These are phyloP conservation scores for Cochlearia excelsa DNA, from an alignment of 345 rosid species.

Conservation along the genomic window DNA sequence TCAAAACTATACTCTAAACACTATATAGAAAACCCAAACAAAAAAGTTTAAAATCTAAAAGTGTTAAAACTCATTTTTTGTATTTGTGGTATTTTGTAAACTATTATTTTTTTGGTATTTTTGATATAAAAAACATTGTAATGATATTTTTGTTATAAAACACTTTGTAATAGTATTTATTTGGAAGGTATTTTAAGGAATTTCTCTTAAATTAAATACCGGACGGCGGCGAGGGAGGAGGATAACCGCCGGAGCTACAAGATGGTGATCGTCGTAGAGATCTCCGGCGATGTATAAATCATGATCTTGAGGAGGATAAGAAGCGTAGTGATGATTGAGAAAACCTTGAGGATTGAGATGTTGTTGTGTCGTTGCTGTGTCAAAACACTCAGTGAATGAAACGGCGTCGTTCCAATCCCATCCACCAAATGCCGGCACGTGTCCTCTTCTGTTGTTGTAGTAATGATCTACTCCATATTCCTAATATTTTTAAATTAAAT, in stretches of 20 bases:
- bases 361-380: conserved; percentile 71
- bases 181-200: no score
- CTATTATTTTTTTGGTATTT: no score
- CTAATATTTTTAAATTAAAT: not conserved
- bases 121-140: no score
- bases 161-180: no score
- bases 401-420: conserved; percentile 92
- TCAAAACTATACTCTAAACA: no score
- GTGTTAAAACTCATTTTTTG: no score
- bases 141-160: no score
- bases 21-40: no score
- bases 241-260: conserved; percentile 82
- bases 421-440: conserved; percentile 94
- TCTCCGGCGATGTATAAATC: conserved; percentile 92
- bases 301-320: conserved; percentile 43
- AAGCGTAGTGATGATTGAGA: no score
- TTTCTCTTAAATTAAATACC: no score
- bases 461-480: conserved; percentile 35
- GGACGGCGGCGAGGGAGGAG: conserved; percentile 75
- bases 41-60: no score
- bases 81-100: no score
- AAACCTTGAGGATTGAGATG: conserved; percentile 45
- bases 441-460: conserved; percentile 47
- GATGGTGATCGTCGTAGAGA: conserved; percentile 67
- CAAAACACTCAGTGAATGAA: conserved; percentile 91